A percentile compares a stretch with the other conserved stretches of the same genome.
Evolutionary conservation across 495 filamentous ascomycete species (phyloP).

Genomic region (Podospora comata): DNA sequence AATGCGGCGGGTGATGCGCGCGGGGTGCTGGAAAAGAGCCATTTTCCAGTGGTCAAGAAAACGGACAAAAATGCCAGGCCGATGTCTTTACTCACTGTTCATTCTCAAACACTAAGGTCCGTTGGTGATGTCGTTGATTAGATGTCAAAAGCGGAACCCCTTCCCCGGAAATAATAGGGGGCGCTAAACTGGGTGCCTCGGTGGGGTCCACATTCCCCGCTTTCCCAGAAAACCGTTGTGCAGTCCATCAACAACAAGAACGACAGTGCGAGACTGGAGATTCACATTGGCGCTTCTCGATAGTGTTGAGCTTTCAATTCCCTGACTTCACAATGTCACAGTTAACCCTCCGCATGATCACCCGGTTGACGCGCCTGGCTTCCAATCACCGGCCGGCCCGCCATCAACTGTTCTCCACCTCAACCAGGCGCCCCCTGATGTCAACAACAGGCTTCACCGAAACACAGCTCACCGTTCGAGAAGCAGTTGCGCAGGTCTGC

Average conservation of each 20-base stretch:
- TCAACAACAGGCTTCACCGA: conserved; percentile 68
- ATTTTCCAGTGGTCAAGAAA: not conserved
- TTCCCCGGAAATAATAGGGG: not conserved
- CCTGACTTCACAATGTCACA: not conserved
- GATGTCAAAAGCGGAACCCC: not conserved
- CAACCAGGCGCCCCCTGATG: conserved; percentile 52
- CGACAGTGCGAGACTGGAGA: not conserved
- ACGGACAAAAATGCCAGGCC: not conserved
- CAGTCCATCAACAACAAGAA: not conserved
- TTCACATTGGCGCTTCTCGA: too few relatives aligned
- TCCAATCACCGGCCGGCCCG: not conserved
- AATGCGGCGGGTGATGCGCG: not conserved
- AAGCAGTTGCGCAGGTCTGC: conserved; percentile 67
- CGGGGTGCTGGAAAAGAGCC: not conserved
- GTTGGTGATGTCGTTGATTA: not conserved
- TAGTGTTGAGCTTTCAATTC: not conserved
- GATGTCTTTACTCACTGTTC: not conserved
- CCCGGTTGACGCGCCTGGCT: not conserved
- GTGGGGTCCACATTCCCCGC: not conserved
- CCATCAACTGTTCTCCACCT: conserved; percentile 24
- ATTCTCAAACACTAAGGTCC: not conserved
- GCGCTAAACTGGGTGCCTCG: not conserved
- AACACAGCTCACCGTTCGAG: conserved; percentile 66
- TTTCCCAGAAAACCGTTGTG: not conserved
- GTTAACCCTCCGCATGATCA: not conserved